phyloP scores from a whole-genome alignment of 345 rosid genomes.

The Brassica napus region DNA sequence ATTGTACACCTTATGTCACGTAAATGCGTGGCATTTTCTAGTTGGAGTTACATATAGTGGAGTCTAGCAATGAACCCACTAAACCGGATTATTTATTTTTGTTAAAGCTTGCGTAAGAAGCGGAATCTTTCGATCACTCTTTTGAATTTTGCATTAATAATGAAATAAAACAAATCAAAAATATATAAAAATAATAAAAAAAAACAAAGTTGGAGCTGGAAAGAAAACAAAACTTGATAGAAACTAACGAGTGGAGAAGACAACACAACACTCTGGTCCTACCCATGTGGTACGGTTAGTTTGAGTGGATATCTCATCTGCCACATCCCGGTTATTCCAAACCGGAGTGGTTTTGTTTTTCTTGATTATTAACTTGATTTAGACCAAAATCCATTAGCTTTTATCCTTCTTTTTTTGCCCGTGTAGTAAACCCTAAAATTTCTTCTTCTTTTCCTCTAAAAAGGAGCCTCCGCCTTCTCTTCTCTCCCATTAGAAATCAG shows the following conservation, averaged over 20 bases:
- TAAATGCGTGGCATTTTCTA: slow-evolving; percentile 15
- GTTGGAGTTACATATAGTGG: slow-evolving; percentile 1
- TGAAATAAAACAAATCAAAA: background rate
- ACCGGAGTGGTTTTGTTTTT: too few species aligned
- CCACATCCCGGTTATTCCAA: too few species aligned
- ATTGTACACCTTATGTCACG: background rate
- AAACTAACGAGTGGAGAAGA: slow-evolving; percentile 22
- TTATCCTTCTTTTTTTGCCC: too few species aligned
- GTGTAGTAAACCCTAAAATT: too few species aligned
- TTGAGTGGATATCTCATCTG: slow-evolving; percentile 31
- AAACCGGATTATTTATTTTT: slow-evolving; percentile 1
- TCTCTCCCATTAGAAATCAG: too few species aligned
- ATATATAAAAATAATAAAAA: background rate
- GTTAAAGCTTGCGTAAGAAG: background rate
- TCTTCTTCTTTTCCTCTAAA: too few species aligned
- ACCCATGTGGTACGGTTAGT: slow-evolving; percentile 33
- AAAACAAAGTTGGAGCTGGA: slow-evolving; percentile 1
- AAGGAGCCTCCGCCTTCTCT: too few species aligned
- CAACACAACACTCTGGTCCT: slow-evolving; percentile 24
- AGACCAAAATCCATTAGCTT: too few species aligned
- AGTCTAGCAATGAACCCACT: slow-evolving; percentile 34
- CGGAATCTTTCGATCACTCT: slow-evolving; percentile 11
- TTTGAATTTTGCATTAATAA: background rate
- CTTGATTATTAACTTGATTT: too few species aligned
- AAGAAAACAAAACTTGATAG: slow-evolving; percentile 1